phyloP scores from a whole-genome alignment of 73 alveolate species.

The Paramecium octaurelia region DNA sequence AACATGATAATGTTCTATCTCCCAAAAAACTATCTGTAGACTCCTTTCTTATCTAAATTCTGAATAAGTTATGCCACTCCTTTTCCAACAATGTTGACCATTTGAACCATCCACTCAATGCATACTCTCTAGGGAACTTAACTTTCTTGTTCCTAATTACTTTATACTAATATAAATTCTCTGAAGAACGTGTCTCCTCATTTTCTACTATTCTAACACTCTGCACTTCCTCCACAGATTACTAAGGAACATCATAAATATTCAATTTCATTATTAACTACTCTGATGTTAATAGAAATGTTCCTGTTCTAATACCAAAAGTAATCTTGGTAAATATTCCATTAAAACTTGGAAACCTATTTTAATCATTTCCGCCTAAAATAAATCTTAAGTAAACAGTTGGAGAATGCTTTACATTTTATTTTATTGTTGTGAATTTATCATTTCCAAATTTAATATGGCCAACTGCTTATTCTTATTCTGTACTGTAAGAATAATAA shows the following conservation, averaged over 20 bases:
- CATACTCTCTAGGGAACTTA: neutral
- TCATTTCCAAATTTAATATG: neutral
- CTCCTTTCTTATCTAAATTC: neutral
- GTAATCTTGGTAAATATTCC: neutral
- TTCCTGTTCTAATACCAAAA: neutral
- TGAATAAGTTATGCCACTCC: conserved; percentile 21
- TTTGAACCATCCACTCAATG: conserved; percentile 27
- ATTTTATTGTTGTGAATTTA: neutral
- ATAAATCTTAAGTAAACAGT: neutral
- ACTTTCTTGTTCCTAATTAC: neutral
- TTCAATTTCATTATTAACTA: neutral
- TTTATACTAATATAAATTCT: neutral
- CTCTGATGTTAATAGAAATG: neutral
- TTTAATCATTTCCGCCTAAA: conserved; percentile 7
- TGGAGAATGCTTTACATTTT: neutral
- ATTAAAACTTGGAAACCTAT: conserved; percentile 20
- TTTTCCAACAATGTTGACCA: neutral
- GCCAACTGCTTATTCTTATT: neutral
- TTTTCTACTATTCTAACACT: neutral
- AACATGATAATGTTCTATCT: conserved; percentile 34
- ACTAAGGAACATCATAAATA: neutral
- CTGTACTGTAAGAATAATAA: conserved; percentile 36
- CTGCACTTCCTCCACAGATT: neutral
- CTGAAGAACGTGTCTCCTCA: neutral
- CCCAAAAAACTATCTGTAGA: conserved; percentile 1